phyloP scores from a whole-genome alignment of 345 rosid species.

The Gossypium thurberi region DNA sequence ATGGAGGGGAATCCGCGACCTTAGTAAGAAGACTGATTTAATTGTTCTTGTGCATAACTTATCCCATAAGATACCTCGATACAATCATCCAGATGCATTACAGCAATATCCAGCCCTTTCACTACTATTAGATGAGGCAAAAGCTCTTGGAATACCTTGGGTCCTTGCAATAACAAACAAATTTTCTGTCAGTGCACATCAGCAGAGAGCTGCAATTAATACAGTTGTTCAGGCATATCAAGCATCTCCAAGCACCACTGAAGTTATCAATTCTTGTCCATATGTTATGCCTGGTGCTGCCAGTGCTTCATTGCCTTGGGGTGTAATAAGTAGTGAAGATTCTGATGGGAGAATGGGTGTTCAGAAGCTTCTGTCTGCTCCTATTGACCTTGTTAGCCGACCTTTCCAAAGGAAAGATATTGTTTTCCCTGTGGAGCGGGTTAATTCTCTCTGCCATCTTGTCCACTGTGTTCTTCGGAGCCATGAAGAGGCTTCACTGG shows the following conservation, averaged over 20 bases:
- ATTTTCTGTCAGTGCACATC: slow-evolving; percentile 97
- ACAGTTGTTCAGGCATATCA: slow-evolving; percentile 72
- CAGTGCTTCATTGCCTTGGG: slow-evolving; percentile 66
- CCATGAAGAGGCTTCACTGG: slow-evolving; percentile 76
- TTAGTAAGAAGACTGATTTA: slow-evolving; percentile 73
- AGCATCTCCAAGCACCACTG: slow-evolving; percentile 59
- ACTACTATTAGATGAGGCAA: slow-evolving; percentile 78
- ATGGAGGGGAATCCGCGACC: slow-evolving; percentile 80
- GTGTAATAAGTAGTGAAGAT: slow-evolving; percentile 38
- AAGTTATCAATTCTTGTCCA: slow-evolving; percentile 82
- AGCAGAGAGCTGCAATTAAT: slow-evolving; percentile 72
- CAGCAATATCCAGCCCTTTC: slow-evolving; percentile 70
- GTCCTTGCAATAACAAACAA: slow-evolving; percentile 89
- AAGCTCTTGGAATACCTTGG: slow-evolving; percentile 95
- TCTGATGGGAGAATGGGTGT: slow-evolving; percentile 41
- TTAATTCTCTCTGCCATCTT: slow-evolving; percentile 63
- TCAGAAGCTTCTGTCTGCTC: slow-evolving; percentile 58
- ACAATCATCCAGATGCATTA: slow-evolving; percentile 36
- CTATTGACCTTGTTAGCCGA: slow-evolving; percentile 56
- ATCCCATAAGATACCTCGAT: slow-evolving; percentile 79
- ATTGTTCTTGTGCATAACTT: slow-evolving; percentile 88
- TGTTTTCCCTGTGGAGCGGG: slow-evolving; percentile 74
- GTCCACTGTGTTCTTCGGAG: slow-evolving; percentile 61
- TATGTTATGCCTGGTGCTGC: slow-evolving; percentile 69
- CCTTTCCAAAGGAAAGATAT: slow-evolving; percentile 79